Base-by-base conservation (phyloP, 106 monocot species). In the Dendrobium nobile region DNA sequence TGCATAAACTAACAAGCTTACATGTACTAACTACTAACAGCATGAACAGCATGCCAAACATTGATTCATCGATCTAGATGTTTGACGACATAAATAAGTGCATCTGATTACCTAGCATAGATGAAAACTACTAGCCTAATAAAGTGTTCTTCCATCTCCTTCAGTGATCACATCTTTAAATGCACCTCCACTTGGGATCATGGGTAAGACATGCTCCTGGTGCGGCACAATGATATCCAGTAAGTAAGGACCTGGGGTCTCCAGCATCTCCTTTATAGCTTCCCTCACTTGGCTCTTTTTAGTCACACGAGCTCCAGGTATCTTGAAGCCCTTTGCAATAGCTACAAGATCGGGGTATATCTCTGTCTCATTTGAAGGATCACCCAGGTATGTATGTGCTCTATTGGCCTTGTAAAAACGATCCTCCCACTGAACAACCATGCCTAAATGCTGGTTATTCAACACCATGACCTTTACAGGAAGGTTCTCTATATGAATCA, bases 341-440 rank as follows among this genome's bases (percentile, higher is more conserved):
- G 84, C 84, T 77, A 96, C 87, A 72, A 92, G 90, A 83, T 96
- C 93, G 0, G 96, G 96, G 70, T 81, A 96, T 84, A 96, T 88
- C 80, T 94, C 88, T 3, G 55, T 64, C 75, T 86, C 89, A 75
- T 89, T 82, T 18, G 74, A 85, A 2, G 93, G 93, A 47, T 96
- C 84, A 0, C 96, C 96, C 41, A 96, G 82, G 78, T 93, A 96
- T 1, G 93, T 92, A 72, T 90, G 92, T 28, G 92, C 93, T 19
- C 92, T 77, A 43, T 96, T 92, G 4, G 91, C 90, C 84, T 96
- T 92, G 84, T 92, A 96, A 79, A 93, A 92, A 40, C 96, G 61
- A 72, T 96, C 96, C 73, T 93, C 93, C 96, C 96, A 96, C 54
- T 93, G 96, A 6, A 92, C 93, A 16, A 96, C 90, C 96, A 97